Base-by-base conservation (phyloP, 371 early-diverging fungal genomes). In the Phascolomyces articulosus region DNA sequence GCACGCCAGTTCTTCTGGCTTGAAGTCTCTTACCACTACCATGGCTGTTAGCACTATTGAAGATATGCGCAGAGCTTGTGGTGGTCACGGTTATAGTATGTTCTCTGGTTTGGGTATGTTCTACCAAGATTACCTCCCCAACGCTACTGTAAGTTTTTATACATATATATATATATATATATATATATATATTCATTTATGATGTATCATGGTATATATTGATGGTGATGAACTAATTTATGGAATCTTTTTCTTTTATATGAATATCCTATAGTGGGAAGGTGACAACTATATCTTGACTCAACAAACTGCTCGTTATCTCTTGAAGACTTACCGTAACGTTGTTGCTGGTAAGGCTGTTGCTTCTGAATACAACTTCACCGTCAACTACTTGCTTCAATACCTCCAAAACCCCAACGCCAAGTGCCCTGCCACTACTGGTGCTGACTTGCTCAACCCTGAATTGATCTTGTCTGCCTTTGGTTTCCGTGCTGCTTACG, bases 31-130 rank as follows among this genome's bases (percentile, higher is more conserved):
- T 74, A 85, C 87, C 26, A 93, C 93, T 0, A 90, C 88, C 27
- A 78, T 90, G 65, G 89, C 86, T 20, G 70, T 87, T 9, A 83
- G 87, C n/a, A 89, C 89, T 11, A 86, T 95, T 62, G 95, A 95
- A 66, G 89, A 89, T 4, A 89, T 63, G 78, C 89, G 63, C 77
- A 90, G 60, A 80, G 88, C 67, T 72, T 91, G 73, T 59, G 95
- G 96, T 61, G 96, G 96, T 29, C 94, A 94, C 58, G 94, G 94
- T 1, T 95, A 86, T 73, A 85, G 88, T 60, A 74, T 81, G 70
- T 90, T 89, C 75, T 87, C 88, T 57, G 93, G 94, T 1, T 80
- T 95, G 61, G 86, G 87, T 40, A 85, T 88, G 65, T 90, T 90
- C 68, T 90, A 83, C 44, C 80, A 73, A 67, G 83, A 86, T 60